These are phyloP conservation scores for Diphasiastrum complanatum DNA, from an alignment of 83 land plant species.

Conservation along the genomic window DNA sequence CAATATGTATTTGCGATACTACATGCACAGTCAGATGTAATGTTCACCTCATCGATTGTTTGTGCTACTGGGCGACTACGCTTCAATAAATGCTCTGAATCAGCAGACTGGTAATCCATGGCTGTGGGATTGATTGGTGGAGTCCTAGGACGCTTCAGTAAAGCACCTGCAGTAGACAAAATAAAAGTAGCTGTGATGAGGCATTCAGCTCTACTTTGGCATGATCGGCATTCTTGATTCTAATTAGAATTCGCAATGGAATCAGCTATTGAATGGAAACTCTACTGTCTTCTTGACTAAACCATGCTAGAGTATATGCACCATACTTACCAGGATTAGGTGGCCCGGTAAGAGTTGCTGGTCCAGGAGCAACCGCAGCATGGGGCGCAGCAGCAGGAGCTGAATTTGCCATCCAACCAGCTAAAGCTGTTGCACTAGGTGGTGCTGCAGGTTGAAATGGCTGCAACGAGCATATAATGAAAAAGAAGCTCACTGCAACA, in stretches of 20 bases:
- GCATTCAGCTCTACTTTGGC: background rate
- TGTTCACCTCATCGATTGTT: slow-evolving; percentile 69
- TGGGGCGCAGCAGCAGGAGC: slow-evolving; percentile 71
- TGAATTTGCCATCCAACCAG: slow-evolving; percentile 92
- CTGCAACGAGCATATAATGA: too few relatives aligned
- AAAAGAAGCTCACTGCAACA: too few relatives aligned
- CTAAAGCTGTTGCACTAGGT: slow-evolving; percentile 60
- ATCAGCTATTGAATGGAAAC: background rate
- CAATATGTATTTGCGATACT: too few relatives aligned
- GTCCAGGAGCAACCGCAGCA: slow-evolving; percentile 65
- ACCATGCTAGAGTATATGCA: background rate
- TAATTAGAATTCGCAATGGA: background rate
- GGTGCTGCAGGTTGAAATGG: slow-evolving; percentile 78
- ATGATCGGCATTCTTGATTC: background rate
- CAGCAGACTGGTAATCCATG: slow-evolving; percentile 78
- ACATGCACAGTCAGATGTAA: background rate
- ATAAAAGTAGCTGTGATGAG: slow-evolving; percentile 32
- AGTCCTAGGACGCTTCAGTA: slow-evolving; percentile 86
- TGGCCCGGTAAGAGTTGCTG: slow-evolving; percentile 60
- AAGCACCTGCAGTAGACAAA: slow-evolving; percentile 40
- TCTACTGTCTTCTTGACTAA: too few relatives aligned
- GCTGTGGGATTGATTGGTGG: slow-evolving; percentile 63
- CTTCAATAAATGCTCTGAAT: slow-evolving; percentile 90
- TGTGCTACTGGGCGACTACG: slow-evolving; percentile 60
- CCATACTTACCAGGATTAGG: slow-evolving; percentile 54